Conservation (phyloP, 495 filamentous ascomycete species). For the Penicillium argentinense region DNA sequence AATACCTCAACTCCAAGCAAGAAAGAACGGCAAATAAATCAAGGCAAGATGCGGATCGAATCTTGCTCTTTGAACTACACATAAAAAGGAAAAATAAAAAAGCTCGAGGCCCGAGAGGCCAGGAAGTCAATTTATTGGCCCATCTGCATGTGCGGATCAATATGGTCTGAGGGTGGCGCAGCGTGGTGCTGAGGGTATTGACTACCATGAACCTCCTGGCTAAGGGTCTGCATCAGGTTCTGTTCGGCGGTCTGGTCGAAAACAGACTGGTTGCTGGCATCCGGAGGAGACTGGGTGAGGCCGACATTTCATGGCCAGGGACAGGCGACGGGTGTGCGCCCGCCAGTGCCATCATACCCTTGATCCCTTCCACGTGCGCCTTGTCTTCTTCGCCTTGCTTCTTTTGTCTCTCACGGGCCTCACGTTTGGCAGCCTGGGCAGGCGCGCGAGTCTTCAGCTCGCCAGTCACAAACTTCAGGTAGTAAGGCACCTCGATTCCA, state of each 20-base stretch:
- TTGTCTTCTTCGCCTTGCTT: conserved; percentile 68
- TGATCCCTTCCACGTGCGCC: conserved; percentile 67
- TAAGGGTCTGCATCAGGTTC: conserved; percentile 50
- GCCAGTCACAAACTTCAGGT: conserved; percentile 86
- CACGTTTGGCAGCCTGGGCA: conserved; percentile 75
- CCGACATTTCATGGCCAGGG: conserved; percentile 45
- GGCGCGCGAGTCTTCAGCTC: conserved; percentile 92
- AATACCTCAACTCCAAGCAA: too few species aligned
- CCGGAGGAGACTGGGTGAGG: conserved; percentile 44
- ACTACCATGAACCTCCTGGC: conserved; percentile 49
- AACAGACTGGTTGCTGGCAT: conserved; percentile 32
- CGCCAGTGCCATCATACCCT: conserved; percentile 66
- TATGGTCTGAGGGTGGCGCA: conserved; percentile 30
- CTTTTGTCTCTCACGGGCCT: conserved; percentile 70
- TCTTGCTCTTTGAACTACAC: conserved; percentile 6
- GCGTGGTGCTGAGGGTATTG: conserved; percentile 38
- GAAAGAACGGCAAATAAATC: too few species aligned
- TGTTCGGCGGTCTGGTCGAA: conserved; percentile 49
- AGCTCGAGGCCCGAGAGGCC: too few species aligned
- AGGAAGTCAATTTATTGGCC: conserved; percentile 28
- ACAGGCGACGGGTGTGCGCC: conserved; percentile 44
- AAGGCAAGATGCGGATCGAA: too few species aligned
- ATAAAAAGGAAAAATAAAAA: conserved; percentile 3
- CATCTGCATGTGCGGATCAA: conserved; percentile 41
- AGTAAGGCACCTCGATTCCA: conserved; percentile 88